Evolutionary conservation across 306 rosid species (phyloP).

Genomic region (Arachis stenosperma): DNA sequence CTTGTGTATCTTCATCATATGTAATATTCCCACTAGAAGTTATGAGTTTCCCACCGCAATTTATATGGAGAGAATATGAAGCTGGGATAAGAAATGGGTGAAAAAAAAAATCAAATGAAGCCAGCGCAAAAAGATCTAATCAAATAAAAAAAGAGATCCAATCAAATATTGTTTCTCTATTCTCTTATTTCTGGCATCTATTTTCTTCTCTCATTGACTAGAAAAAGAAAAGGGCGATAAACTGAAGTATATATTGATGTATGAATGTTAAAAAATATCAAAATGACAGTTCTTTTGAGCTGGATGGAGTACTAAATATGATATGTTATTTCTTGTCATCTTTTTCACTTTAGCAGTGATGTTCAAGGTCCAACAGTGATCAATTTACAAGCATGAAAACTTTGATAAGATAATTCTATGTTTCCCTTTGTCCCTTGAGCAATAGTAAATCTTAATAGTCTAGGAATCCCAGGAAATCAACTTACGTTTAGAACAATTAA

Average conservation of each 20-base stretch:
- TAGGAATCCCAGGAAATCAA: conserved; percentile 11
- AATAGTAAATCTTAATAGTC: neutral
- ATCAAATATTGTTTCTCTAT: neutral
- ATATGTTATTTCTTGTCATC: too few species aligned
- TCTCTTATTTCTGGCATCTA: neutral
- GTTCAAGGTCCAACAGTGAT: too few species aligned
- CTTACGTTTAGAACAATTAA: conserved; percentile 54
- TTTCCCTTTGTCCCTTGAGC: conserved; percentile 9
- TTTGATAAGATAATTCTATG: neutral
- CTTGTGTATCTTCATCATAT: conserved; percentile 51
- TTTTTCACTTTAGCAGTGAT: too few species aligned
- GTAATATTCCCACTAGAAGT: conserved; percentile 32
- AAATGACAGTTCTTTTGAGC: too few species aligned
- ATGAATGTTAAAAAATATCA: too few species aligned
- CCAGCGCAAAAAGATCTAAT: neutral
- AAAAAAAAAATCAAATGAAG: conserved; percentile 5
- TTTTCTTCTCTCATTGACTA: neutral
- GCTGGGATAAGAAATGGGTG: conserved; percentile 21
- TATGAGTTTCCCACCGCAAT: conserved; percentile 63
- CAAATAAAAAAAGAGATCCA: neutral
- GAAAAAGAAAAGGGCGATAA: neutral
- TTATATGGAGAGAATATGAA: conserved; percentile 56
- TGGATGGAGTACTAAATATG: too few species aligned
- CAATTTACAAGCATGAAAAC: too few species aligned
- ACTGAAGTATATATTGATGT: neutral